A percentile compares a stretch with the other conserved stretches of the same genome.
phyloP scores from a whole-genome alignment of 495 filamentous ascomycete genomes.

The Pseudomonodictys pantanalensis region DNA sequence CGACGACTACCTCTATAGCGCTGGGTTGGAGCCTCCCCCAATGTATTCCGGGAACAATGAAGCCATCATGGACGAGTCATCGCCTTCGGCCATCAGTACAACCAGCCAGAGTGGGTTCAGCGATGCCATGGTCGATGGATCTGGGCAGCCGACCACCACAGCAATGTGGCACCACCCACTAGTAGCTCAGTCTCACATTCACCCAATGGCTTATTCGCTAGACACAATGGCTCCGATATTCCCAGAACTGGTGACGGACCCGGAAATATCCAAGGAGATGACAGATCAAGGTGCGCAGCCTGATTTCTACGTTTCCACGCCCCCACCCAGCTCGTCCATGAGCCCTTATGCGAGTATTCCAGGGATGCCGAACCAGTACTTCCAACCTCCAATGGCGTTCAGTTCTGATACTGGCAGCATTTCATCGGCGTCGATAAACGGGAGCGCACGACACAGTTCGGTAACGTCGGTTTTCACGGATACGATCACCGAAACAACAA shows the following conservation, averaged over 20 bases:
- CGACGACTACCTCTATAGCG: conserved; percentile 84
- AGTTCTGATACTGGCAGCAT: conserved; percentile 63
- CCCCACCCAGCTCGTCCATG: conserved; percentile 23
- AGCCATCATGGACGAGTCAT: conserved; percentile 83
- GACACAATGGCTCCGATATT: conserved; percentile 47
- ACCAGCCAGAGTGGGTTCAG: conserved; percentile 88
- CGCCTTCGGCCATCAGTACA: conserved; percentile 90
- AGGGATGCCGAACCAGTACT: conserved; percentile 42
- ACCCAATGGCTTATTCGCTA: conserved; percentile 61
- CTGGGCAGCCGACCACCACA: conserved; percentile 50
- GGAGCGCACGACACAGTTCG: conserved; percentile 60
- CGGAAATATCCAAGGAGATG: conserved; percentile 27
- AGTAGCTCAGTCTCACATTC: conserved; percentile 57
- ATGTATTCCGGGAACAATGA: conserved; percentile 67
- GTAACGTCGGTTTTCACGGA: conserved; percentile 65
- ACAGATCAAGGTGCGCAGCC: conserved; percentile 30
- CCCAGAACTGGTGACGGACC: conserved; percentile 34
- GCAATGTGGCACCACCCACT: conserved; percentile 67
- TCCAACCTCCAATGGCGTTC: conserved; percentile 50
- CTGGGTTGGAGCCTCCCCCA: conserved; percentile 74
- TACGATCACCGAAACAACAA: conserved; percentile 90
- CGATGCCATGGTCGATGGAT: conserved; percentile 86
- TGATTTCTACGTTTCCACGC: conserved; percentile 39
- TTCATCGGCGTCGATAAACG: conserved; percentile 59
- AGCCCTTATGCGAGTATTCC: conserved; percentile 33